Percentiles rank a stretch among this genome's conserved stretches.
Evolutionary conservation across 1,139 yeast species (phyloP).

Genomic region (Sugiyamaella paludigena): DNA sequence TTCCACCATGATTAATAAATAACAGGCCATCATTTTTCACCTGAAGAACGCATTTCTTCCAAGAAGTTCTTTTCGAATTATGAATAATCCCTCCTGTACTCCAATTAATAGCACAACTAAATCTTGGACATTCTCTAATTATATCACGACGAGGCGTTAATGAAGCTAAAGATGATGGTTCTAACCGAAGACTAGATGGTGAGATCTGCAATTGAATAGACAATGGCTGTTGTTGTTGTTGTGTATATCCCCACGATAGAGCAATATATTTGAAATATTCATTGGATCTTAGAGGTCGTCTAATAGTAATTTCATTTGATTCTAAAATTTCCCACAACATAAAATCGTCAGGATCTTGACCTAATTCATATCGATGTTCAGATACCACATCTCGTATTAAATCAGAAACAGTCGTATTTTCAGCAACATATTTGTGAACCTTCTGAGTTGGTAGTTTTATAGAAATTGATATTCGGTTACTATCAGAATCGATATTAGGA

Average conservation of each 20-base stretch:
- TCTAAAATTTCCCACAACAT: slow-evolving; percentile 33
- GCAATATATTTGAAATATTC: slow-evolving; percentile 27
- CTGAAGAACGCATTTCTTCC: slow-evolving; percentile 22
- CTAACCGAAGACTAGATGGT: slow-evolving; percentile 28
- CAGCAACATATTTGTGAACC: slow-evolving; percentile 21
- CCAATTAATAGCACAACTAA: slow-evolving; percentile 18
- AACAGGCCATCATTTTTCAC: slow-evolving; percentile 14
- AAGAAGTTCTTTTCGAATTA: slow-evolving; percentile 14
- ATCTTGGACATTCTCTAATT: slow-evolving; percentile 24
- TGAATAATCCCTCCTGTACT: slow-evolving; percentile 13
- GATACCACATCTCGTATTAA: slow-evolving; percentile 23
- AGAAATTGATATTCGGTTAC: slow-evolving; percentile 9
- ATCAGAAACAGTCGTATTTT: slow-evolving; percentile 18
- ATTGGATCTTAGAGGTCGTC: slow-evolving; percentile 32
- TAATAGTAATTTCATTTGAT: slow-evolving; percentile 4
- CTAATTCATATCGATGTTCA: slow-evolving; percentile 33
- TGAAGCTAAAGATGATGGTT: slow-evolving; percentile 32
- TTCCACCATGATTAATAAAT: slow-evolving; percentile 4
- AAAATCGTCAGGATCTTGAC: slow-evolving; percentile 25
- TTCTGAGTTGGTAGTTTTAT: slow-evolving; percentile 29
- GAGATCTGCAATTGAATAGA: slow-evolving; percentile 24
- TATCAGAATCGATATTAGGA: too few species aligned
- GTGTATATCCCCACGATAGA: slow-evolving; percentile 24
- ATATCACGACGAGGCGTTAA: slow-evolving; percentile 37
- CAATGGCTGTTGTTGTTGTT: background rate